These are phyloP conservation scores for Penicillium sp. DNA, from an alignment of 2,329 filamentous ascomycete genomes.

Conservation along the genomic window DNA sequence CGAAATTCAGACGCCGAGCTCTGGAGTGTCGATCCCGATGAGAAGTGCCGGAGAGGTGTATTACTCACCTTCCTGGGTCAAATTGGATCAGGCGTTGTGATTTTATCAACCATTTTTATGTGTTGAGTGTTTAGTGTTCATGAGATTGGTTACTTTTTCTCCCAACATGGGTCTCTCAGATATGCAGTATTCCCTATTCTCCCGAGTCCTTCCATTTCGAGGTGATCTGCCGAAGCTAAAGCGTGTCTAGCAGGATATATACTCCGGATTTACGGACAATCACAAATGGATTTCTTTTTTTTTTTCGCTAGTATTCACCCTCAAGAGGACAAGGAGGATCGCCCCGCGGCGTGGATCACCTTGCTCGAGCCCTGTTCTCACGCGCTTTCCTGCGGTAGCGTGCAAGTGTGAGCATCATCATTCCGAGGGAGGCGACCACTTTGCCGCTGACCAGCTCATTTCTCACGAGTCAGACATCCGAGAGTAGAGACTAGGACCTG, in stretches of 20 bases:
- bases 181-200: neutral
- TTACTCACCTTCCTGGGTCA: neutral
- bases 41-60: constrained; percentile 21
- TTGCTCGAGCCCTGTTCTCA: constrained; percentile 14
- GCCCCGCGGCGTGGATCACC: constrained; percentile 18
- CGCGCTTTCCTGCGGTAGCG: neutral
- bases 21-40: constrained; percentile 23
- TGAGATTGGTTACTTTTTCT: neutral
- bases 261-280: no score
- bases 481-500: neutral
- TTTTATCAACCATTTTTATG: neutral
- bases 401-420: neutral
- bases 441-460: neutral
- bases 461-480: neutral
- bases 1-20: constrained; percentile 20
- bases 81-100: neutral
- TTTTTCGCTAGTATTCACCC: neutral
- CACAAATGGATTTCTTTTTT: neutral
- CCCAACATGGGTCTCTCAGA: neutral
- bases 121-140: no score
- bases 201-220: constrained; percentile 1
- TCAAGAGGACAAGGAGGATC: constrained; percentile 17
- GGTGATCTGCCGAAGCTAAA: neutral
- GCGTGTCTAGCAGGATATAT: neutral
- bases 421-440: neutral